Evolutionary conservation across 495 filamentous ascomycete species (phyloP).

Genomic region (Rusavskia elegans): DNA sequence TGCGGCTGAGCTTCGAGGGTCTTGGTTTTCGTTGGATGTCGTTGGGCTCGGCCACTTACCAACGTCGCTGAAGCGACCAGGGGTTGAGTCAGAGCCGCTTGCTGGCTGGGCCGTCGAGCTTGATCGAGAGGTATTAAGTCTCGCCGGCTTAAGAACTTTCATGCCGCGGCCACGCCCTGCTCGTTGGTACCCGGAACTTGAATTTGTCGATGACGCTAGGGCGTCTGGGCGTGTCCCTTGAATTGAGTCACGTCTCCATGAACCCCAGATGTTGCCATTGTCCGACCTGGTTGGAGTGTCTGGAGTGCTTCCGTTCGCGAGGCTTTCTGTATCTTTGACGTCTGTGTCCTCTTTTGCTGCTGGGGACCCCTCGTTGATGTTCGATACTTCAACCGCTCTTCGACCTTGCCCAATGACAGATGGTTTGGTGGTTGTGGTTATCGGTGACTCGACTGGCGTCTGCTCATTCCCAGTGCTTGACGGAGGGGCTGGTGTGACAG

Average conservation of each 20-base stretch:
- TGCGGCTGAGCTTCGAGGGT: slow-evolving; percentile 1
- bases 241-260: slow-evolving; percentile 46
- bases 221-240: slow-evolving; percentile 6
- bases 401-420: slow-evolving; percentile 13
- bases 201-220: slow-evolving; percentile 20
- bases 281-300: slow-evolving; percentile 26
- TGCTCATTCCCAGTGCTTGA: slow-evolving; percentile 1
- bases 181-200: slow-evolving; percentile 40
- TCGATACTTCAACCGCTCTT: not conserved
- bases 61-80: slow-evolving; percentile 18
- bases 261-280: slow-evolving; percentile 40
- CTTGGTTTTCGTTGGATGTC: slow-evolving; percentile 7
- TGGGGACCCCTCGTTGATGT: not conserved
- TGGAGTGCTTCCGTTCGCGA: slow-evolving; percentile 12
- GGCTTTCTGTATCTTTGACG: slow-evolving; percentile 6
- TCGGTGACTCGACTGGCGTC: slow-evolving; percentile 1
- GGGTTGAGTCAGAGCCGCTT: slow-evolving; percentile 13
- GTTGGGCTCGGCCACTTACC: slow-evolving; percentile 18
- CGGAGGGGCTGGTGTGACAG: slow-evolving; percentile 1
- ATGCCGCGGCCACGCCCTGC: slow-evolving; percentile 44
- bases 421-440: slow-evolving; percentile 19
- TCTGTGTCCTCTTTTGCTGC: slow-evolving; percentile 2
- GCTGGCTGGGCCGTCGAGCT: slow-evolving; percentile 8
- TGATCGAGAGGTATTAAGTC: slow-evolving; percentile 12
- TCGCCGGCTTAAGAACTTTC: slow-evolving; percentile 64